Evolutionary conservation across 805 yeast genomes (phyloP), one percentile per base, ranked within the genome.

Genomic region (Teunomyces tritomae): DNA sequence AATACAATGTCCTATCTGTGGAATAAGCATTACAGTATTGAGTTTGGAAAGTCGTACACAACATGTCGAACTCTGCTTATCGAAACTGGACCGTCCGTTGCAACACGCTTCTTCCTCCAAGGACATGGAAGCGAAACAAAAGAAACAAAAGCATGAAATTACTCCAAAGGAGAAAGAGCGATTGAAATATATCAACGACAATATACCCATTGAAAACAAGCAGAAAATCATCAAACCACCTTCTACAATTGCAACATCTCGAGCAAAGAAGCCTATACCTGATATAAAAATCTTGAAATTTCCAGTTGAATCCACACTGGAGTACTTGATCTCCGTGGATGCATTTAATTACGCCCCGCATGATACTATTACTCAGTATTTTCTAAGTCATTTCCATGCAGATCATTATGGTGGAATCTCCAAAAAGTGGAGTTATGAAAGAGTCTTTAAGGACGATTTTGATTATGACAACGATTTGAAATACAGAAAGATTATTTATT

Each of bases 351-450:
- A 65, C 54, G 69, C 73, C 7, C 72, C 77, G 0, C 72, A 78
- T 51, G 69, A 68, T 0, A 61, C 65, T 1, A 77, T 85, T 5
- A 50, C 64, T 2, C 71, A 74, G 37, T 87, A 86, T 63, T 79
- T 85, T 52, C 65, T 87, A 24, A 78, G 89, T 0, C 99, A 94
- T 68, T 92, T 87, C 69, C 99, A 94, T 64, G 73, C 96, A 0
- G 99, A 94, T 62, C 99, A 94, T 62, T 94, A 94, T 60, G 89
- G 89, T 3, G 98, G 99, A 0, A 66, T 94, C 11, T 68, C 83
- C 2, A 87, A 86, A 57, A 72, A 76, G 17, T 94, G 98, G 98
- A 65, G 76, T 40, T 60, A 64, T 35, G 74, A 71, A 48, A 52
- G 75, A 24, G 65, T 71, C 2, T 64, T 72, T 42, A 64, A 57